Conservation (phyloP, 2,329 filamentous ascomycete genomes). For the Penicillium glabrum region DNA sequence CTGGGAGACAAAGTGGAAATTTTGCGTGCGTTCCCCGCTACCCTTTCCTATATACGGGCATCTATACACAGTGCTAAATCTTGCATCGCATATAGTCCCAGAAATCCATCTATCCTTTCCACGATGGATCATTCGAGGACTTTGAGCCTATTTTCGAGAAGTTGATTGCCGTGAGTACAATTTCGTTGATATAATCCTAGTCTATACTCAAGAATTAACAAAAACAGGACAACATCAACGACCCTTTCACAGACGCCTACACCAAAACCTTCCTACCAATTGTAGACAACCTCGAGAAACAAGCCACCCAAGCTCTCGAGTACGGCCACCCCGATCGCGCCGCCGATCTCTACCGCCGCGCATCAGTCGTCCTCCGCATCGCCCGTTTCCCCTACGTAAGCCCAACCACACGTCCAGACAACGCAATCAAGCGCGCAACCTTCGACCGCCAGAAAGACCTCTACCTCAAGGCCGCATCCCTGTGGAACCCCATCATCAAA, state of each 20-base stretch:
- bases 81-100: conserved; percentile 39
- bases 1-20: conserved; percentile 77
- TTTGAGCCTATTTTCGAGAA: conserved; percentile 68
- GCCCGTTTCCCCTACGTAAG: conserved; percentile 62
- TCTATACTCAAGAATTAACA: neutral
- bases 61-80: neutral
- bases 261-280: conserved; percentile 62
- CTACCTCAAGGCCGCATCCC: conserved; percentile 57
- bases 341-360: conserved; percentile 65
- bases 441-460: conserved; percentile 66
- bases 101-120: conserved; percentile 71
- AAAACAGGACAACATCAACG: conserved; percentile 57
- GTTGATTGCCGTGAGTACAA: conserved; percentile 53
- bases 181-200: neutral
- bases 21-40: conserved; percentile 48
- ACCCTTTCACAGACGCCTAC: conserved; percentile 65
- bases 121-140: conserved; percentile 67
- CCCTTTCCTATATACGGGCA: neutral
- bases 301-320: conserved; percentile 53
- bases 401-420: conserved; percentile 19
- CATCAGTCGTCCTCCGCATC: conserved; percentile 72
- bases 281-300: conserved; percentile 56
- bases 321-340: conserved; percentile 55
- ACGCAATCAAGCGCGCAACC: conserved; percentile 57
- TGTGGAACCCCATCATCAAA: conserved; percentile 58